Base-by-base conservation (phyloP, 345 rosid species). In the Brassica carinata region DNA sequence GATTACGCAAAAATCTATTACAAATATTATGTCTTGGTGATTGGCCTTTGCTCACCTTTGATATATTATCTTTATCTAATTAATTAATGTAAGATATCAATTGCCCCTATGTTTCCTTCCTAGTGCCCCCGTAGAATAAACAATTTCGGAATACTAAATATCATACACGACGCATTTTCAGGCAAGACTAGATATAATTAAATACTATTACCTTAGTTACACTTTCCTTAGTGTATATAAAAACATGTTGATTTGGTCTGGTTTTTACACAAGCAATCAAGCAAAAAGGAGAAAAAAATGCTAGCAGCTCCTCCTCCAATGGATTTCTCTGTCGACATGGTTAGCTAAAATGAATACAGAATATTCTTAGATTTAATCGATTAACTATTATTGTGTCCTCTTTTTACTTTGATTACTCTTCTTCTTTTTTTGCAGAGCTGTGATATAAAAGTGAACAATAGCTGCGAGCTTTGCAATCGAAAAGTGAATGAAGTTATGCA, bases 401-500 rank as follows among this genome's bases (percentile, higher is more conserved):
- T 51, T 51, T n/a, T n/a, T 53, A 5, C 7, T 53, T 43, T 43
- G 5, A 1, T 53, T 1, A 53, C 18, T 11, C 18, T 38, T 8
- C 2, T 38, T 38, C 1, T 38, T 14, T n/a, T 53, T 5, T 14
- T 73, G 67, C 74, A 80, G 79, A 80, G 66, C 27, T 75, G 71
- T 53, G 79, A 48, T 51, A 80, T 80, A 66, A 75, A 75, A 75
- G 76, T 75, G 76, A 74, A 80, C 58, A 69, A 67, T 69, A 27
- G 14, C 67, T 80, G 83, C 71, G 19, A 64, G 23, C 61, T 51
- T 36, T 80, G 83, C 72, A 9, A 43, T 7, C 76, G 30, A 27
- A 80, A 75, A 75, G 79, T 80, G 8, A 0, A 61, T 5, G 83
- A 80, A 70, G 2, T 80, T 8, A 69, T 80, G 83, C 76, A 80